A percentile compares a stretch with the other conserved stretches of the same genome.
These are phyloP conservation scores for Saturnispora silvae DNA, from an alignment of 805 yeast species.

Conservation along the genomic window DNA sequence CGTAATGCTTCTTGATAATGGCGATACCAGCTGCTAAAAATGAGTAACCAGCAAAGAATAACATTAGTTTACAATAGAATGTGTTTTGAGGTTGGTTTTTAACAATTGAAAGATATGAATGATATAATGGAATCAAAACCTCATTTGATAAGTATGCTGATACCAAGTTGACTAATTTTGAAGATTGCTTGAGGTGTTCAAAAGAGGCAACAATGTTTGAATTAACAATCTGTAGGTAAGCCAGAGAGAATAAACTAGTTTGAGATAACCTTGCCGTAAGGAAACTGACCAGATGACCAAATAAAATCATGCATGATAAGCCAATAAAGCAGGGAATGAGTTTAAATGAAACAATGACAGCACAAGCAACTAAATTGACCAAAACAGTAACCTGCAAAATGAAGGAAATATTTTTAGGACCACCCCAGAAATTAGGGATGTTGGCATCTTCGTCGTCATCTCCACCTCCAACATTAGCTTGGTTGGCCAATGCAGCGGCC, in stretches of 20 bases:
- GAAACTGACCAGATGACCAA: slow-evolving; percentile 4
- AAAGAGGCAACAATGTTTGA: background rate
- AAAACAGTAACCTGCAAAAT: slow-evolving; percentile 16
- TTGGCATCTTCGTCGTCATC: slow-evolving; percentile 7
- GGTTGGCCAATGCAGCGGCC: slow-evolving; percentile 3
- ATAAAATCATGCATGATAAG: slow-evolving; percentile 13
- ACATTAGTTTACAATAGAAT: slow-evolving; percentile 13
- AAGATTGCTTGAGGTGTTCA: background rate
- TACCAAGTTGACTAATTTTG: slow-evolving; percentile 5
- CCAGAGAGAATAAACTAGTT: background rate
- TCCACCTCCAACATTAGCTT: background rate
- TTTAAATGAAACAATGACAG: slow-evolving; percentile 17
- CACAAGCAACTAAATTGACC: slow-evolving; percentile 15
- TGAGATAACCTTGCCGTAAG: background rate
- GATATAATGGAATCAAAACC: slow-evolving; percentile 7
- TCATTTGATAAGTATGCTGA: slow-evolving; percentile 5
- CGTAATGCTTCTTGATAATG: slow-evolving; percentile 18
- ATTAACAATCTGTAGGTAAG: background rate
- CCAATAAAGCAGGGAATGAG: slow-evolving; percentile 20
- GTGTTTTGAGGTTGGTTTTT: slow-evolving; percentile 18
- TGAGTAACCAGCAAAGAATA: slow-evolving; percentile 16
- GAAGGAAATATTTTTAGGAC: slow-evolving; percentile 11
- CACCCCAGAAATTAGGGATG: slow-evolving; percentile 9
- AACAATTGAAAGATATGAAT: slow-evolving; percentile 13
- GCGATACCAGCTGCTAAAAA: slow-evolving; percentile 8